Base-by-base conservation (phyloP, 768 basidiomycete species). In the Pleurotus djamor region DNA sequence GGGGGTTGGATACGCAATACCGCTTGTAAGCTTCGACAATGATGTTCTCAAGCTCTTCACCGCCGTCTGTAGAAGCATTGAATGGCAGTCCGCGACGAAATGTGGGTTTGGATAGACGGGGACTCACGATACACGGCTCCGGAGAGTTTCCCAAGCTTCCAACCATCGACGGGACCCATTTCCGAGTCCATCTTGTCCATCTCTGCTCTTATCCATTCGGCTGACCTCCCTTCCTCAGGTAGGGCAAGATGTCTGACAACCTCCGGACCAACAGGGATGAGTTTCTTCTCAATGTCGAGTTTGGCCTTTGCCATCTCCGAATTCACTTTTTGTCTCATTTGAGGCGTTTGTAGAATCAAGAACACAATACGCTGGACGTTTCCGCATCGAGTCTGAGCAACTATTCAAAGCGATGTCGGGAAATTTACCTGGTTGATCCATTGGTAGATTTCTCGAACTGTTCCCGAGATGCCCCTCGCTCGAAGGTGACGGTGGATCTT, bases 1-100 rank as follows among this genome's bases (percentile, higher is more conserved):
- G 79, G 2, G 95, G 94, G 67, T 96, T 95, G 32, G 91, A 90
- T 52, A 94, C 85, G 48, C 88, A 85, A 64, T 95, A 97, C 52
- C 85, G 85, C 61, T 86, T 79, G 67, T 92, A 92, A 0, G 94
- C 94, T 4, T 89, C 80, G 17, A 89, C 84, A 63, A 96, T 87
- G 52, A 97, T 80, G 57, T 82, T 83, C 65, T 86, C 84, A 61
- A 95, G 74, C 49, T 94, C 93, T 12, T 88, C 85, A 9, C 93
- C 94, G 6, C 94, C 94, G 64, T 93, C 91, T 93, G 60, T 10
- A 16, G n/a, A 54, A 5, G 55, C 12, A 59, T 34, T 48, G 35
- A 21, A 4, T 59, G 17, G 6, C 7, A 12, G 16, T 7, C 7
- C n/a, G 10, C 16, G 12, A n/a, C 7, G 45, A 2, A 47, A n/a